Conservation (phyloP, 192 early-diverging fungal species). For the Phycomyces nitens region DNA sequence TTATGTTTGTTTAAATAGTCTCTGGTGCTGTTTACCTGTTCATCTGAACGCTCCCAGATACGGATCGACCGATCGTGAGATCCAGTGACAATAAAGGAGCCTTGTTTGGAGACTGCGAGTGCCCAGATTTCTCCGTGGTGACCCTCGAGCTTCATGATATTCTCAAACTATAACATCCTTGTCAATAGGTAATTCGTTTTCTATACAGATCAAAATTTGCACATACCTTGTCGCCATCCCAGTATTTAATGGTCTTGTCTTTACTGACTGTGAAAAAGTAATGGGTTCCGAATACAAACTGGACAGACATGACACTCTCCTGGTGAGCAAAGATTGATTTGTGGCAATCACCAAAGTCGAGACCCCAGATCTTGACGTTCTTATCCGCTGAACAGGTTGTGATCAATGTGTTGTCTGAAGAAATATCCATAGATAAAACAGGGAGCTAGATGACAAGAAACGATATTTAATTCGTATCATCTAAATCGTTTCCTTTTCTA, state of each 20-base stretch:
- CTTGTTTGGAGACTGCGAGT: constrained; percentile 85
- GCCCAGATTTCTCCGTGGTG: constrained; percentile 95
- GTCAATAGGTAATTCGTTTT: not conserved
- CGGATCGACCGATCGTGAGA: constrained; percentile 94
- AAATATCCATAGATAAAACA: constrained; percentile 98
- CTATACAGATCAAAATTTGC: too few relatives aligned
- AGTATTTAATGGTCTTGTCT: constrained; percentile 88
- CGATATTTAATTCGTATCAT: too few relatives aligned
- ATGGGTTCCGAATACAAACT: constrained; percentile 93
- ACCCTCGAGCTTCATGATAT: constrained; percentile 89
- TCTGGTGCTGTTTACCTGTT: constrained; percentile 46
- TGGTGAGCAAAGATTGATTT: constrained; percentile 90
- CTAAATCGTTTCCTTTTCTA: not conserved
- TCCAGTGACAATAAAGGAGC: constrained; percentile 81
- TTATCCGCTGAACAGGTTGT: constrained; percentile 96
- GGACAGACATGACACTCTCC: constrained; percentile 83
- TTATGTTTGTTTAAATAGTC: not conserved
- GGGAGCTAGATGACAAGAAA: constrained; percentile 68
- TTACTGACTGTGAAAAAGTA: constrained; percentile 93
- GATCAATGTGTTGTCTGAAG: constrained; percentile 86
- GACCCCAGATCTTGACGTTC: constrained; percentile 97
- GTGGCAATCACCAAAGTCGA: constrained; percentile 99
- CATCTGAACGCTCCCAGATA: constrained; percentile 95
- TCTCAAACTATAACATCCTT: constrained; percentile 64
- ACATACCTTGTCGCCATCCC: constrained; percentile 88